Conservation (phyloP, 1,284 basidiomycete species). For the Volvariella volvacea region DNA sequence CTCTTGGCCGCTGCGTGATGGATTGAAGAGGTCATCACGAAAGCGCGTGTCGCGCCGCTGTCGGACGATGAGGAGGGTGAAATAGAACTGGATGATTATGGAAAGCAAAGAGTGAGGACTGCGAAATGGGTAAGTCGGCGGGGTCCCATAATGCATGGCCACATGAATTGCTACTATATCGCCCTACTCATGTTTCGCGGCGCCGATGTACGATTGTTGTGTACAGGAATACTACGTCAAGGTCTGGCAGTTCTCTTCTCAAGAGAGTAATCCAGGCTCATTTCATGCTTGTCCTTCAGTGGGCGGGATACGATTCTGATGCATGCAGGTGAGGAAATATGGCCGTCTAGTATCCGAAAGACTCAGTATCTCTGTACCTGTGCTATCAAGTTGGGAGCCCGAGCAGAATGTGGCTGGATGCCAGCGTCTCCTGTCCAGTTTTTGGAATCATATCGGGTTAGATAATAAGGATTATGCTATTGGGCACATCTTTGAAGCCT, state of each 20-base stretch:
- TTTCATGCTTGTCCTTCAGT: constrained; percentile 9
- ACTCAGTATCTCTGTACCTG: constrained; percentile 1
- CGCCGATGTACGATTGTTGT: constrained; percentile 3
- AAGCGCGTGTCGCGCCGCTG: constrained; percentile 16
- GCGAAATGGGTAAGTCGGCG: constrained; percentile 26
- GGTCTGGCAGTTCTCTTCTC: constrained; percentile 23
- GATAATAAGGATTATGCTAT: constrained; percentile 46
- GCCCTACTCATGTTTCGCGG: not conserved
- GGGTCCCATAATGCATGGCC: not conserved
- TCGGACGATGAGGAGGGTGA: constrained; percentile 23
- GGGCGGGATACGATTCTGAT: constrained; percentile 34
- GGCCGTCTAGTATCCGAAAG: constrained; percentile 3
- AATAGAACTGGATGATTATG: constrained; percentile 24
- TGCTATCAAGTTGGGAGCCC: constrained; percentile 55
- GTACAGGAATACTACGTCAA: constrained; percentile 55
- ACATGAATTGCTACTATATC: not conserved
- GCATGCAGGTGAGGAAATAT: constrained; percentile 33
- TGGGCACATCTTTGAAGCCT: constrained; percentile 35
- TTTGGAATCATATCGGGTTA: constrained; percentile 56
- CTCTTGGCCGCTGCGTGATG: too few relatives aligned
- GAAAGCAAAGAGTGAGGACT: not conserved
- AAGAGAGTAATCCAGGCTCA: not conserved
- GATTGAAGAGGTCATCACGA: constrained; percentile 44
- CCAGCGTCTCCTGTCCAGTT: constrained; percentile 45
- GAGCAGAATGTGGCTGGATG: constrained; percentile 47